Percentiles rank a stretch among this genome's conserved stretches.
phyloP scores from a whole-genome alignment of 768 basidiomycete genomes.

The Auricularia sp. region DNA sequence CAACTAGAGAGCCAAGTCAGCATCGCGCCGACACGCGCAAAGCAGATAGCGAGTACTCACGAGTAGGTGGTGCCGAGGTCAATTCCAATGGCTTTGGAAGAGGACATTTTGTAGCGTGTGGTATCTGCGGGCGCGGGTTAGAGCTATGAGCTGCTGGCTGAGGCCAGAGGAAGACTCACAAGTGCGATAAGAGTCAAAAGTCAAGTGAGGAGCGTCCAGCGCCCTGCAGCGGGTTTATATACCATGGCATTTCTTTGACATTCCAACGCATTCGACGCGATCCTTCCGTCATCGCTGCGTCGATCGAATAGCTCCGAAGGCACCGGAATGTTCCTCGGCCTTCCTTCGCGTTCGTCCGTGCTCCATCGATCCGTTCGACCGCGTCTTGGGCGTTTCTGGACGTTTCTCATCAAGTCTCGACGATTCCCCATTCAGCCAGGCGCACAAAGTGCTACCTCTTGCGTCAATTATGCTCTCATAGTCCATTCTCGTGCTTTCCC shows the following conservation, averaged over 20 bases:
- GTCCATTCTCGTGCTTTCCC: not conserved
- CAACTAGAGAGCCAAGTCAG: slow-evolving; percentile 45
- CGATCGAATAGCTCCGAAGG: not conserved
- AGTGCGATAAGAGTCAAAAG: slow-evolving; percentile 1
- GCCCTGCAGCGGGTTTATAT: slow-evolving; percentile 5
- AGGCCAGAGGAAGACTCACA: not conserved
- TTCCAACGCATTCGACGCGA: slow-evolving; percentile 1
- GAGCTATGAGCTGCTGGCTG: not conserved
- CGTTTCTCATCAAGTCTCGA: no score
- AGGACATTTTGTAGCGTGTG: slow-evolving; percentile 32
- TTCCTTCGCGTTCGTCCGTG: not conserved
- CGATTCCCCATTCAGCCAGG: no score
- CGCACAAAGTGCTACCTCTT: not conserved
- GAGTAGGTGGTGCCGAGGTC: slow-evolving; percentile 91
- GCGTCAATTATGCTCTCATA: not conserved
- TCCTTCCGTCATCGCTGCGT: not conserved
- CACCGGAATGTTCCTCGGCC: not conserved
- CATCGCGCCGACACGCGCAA: not conserved
- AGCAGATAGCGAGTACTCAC: slow-evolving; percentile 33
- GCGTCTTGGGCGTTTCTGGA: not conserved
- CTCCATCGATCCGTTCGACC: not conserved
- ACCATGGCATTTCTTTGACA: slow-evolving; percentile 4
- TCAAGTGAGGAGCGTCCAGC: slow-evolving; percentile 1
- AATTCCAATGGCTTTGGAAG: slow-evolving; percentile 79
- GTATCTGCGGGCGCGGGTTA: not conserved